Base-by-base conservation (phyloP, 352 stramenopile species). In the Phytophthora pseudosyringae region DNA sequence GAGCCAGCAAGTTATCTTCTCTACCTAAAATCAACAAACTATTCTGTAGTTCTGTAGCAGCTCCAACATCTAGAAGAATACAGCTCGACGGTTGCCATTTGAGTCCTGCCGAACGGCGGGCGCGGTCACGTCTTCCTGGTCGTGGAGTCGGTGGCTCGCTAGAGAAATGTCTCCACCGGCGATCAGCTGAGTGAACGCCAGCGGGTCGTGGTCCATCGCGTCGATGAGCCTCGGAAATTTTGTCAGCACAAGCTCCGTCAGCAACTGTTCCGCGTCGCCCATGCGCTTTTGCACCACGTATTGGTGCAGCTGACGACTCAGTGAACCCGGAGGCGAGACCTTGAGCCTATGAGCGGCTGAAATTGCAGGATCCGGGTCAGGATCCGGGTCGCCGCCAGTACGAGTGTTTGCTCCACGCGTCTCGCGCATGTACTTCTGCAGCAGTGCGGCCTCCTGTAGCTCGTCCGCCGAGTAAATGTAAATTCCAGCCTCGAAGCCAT, bases 401-500 rank as follows among this genome's bases (percentile, higher is more conserved):
- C 31, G 40, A 72, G 48, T 28, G 16, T 8, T 61, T 39, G 59
- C 44, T 26, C 54, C 51, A 1, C 41, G 53, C 6, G 71, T 79
- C 21, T 70, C 56, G 11, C 72, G 74, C 55, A 92, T 69, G 45
- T 87, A 78, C 32, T 76, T 75, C 45, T 93, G 82, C 47, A 93
- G 52, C 8, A 65, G 54, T 15, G 80, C 67, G 12, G 86, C 86
- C 36, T 88, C 73, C 28, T 81, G 65, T 5, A 94, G 66, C 39
- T 94, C 83, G 35, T 94, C 86, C 4, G 78, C 83, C 21, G 83
- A 90, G 70, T 94, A 94, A 18, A 93, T 85, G 67, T 94, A 94
- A 39, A 80, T 76, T 9, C 75, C 74, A 18, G 73, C 68, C 26
- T 83, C 67, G 59, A 86, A 90, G 31, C 80, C 73, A 41, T 91